Base-by-base conservation (phyloP, 2,329 filamentous ascomycete genomes). In the Scedosporium boydii region DNA sequence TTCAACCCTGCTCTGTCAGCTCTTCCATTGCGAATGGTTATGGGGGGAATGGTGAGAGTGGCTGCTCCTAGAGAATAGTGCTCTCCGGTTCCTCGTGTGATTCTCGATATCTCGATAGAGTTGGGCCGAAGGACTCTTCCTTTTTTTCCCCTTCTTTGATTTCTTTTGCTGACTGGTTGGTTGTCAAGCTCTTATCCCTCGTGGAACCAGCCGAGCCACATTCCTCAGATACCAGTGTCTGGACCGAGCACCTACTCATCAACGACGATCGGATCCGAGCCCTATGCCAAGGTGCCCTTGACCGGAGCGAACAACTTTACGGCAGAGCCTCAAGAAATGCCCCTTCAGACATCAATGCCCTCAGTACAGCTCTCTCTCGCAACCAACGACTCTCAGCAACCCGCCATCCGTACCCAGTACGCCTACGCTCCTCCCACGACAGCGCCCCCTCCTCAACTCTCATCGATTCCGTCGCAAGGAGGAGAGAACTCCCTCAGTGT, bases 231-330 rank as follows among this genome's bases (percentile, higher is more conserved):
- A 61, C 75, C 80, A 2, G 72, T 78, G 14, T 78, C 80, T 7
- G 76, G 74, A 12, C 72, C 79, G 10, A 73, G 73, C 53, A 74
- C 66, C 64, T 84, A 83, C 65, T 78, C 82, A n/a, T 69, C 82
- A 16, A 76, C 80, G 21, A 76, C 78, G 4, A 79, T 84, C 70
- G 73, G 78, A 2, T 67, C 75, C 42, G 82, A 84, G 18, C 72
- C 80, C 2, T 85, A 83, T 69, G 76, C 77, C 58, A 84, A 84
- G 67, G 72, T 82, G 65, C 78, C 82, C 1, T 72, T 84, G 3
- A 75, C 81, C 1, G 79, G 80, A 6, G 71, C 74, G 1, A 71
- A 77, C 18, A 76, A 70, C 66, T 85, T 80, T 70, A 73, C 76
- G 14, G 71, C 78, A 3, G 83, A 86, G 65, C 74, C 78, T 1